phyloP scores from a whole-genome alignment of 2,329 filamentous ascomycete species.

The Colletotrichum phormii region DNA sequence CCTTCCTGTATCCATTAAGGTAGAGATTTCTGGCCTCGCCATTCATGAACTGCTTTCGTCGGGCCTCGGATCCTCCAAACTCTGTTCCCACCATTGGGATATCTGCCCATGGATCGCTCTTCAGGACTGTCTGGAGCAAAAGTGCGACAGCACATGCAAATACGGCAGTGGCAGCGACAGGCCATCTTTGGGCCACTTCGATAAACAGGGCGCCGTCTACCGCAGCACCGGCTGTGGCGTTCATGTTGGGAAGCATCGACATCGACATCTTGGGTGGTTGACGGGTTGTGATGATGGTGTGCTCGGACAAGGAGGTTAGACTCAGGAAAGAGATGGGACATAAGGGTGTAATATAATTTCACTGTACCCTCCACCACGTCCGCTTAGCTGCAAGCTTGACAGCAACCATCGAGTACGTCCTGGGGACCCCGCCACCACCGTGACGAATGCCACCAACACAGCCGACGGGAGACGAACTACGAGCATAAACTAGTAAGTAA shows the following conservation, averaged over 20 bases:
- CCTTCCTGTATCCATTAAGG: slow-evolving; percentile 45
- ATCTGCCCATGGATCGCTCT: slow-evolving; percentile 12
- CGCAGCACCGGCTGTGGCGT: background rate
- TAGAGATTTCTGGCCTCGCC: slow-evolving; percentile 41
- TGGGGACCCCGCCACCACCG: background rate
- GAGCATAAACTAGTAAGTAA: background rate
- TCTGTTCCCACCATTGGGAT: slow-evolving; percentile 44
- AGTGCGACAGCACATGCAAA: slow-evolving; percentile 10
- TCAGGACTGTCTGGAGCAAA: slow-evolving; percentile 10
- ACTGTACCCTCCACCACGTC: background rate
- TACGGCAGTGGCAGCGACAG: slow-evolving; percentile 4
- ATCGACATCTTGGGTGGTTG: slow-evolving; percentile 5
- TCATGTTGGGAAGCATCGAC: slow-evolving; percentile 18
- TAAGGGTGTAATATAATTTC: slow-evolving; percentile 13
- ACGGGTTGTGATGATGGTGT: background rate
- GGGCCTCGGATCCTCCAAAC: slow-evolving; percentile 42
- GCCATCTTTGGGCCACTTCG: slow-evolving; percentile 14
- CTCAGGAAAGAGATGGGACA: background rate
- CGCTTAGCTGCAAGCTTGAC: background rate
- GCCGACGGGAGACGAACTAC: background rate
- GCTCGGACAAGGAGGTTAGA: background rate
- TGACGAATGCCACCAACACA: background rate
- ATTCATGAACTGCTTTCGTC: slow-evolving; percentile 41
- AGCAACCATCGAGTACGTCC: background rate
- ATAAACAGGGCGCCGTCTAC: slow-evolving; percentile 13